phyloP scores from a whole-genome alignment of 2,329 filamentous ascomycete species.

The Aspergillus versicolor region DNA sequence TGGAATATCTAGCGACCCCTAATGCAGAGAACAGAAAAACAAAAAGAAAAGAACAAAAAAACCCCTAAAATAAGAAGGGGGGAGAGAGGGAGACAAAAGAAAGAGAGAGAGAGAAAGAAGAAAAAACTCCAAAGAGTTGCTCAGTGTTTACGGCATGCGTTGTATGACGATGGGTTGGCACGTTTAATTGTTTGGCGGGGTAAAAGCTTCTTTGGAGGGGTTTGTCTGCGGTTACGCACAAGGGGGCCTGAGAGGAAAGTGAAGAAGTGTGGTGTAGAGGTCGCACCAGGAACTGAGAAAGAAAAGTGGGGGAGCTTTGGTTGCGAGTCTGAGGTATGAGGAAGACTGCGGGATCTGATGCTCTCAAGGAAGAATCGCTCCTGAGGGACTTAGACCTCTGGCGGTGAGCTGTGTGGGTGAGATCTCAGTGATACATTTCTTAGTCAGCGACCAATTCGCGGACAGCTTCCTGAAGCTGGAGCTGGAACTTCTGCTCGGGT shows the following conservation, averaged over 20 bases:
- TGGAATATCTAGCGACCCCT: background rate
- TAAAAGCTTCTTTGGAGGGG: slow-evolving; percentile 27
- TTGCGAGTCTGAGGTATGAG: slow-evolving; percentile 6
- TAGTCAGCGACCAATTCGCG: slow-evolving; percentile 10
- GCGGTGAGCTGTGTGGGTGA: slow-evolving; percentile 16
- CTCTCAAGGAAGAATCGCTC: slow-evolving; percentile 7
- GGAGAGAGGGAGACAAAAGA: no score
- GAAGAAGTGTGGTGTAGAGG: slow-evolving; percentile 6
- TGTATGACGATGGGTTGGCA: slow-evolving; percentile 14
- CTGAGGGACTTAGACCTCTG: slow-evolving; percentile 10
- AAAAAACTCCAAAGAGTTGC: slow-evolving; percentile 8
- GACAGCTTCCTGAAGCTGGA: background rate
- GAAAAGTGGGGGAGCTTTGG: slow-evolving; percentile 11
- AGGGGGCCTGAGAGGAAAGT: slow-evolving; percentile 13
- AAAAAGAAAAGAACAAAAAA: no score
- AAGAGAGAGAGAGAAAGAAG: no score
- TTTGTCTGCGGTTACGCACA: slow-evolving; percentile 17
- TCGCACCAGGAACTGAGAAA: slow-evolving; percentile 2
- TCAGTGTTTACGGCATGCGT: slow-evolving; percentile 15
- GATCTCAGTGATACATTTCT: slow-evolving; percentile 4
- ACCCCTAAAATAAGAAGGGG: no score
- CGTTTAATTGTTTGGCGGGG: slow-evolving; percentile 27
- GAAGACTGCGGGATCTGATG: slow-evolving; percentile 8
- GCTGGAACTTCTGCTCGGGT: background rate
- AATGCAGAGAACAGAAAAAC: no score